phyloP scores from a whole-genome alignment of 345 rosid genomes.

The Bruguiera gymnorhiza region DNA sequence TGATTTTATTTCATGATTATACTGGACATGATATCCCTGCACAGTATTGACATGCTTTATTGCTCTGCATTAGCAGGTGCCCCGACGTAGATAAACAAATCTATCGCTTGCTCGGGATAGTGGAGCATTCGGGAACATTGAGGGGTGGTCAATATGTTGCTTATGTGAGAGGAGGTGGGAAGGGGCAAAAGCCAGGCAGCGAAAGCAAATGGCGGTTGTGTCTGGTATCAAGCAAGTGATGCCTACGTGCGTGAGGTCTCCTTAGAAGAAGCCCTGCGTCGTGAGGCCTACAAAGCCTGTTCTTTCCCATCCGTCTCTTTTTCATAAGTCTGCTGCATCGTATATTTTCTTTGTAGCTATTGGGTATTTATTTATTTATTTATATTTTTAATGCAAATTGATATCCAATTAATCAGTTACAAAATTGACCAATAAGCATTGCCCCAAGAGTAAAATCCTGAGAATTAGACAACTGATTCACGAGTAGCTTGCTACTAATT shows the following conservation, averaged over 20 bases:
- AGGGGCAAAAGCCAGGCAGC: slow-evolving; percentile 19
- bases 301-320: too few relatives aligned
- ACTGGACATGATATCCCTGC: too few relatives aligned
- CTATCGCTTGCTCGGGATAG: slow-evolving; percentile 70
- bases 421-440: too few relatives aligned
- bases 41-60: neutral
- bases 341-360: too few relatives aligned
- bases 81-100: slow-evolving; percentile 30
- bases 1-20: too few relatives aligned
- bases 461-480: too few relatives aligned
- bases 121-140: slow-evolving; percentile 92
- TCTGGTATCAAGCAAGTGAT: slow-evolving; percentile 76
- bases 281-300: slow-evolving; percentile 91
- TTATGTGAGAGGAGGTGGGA: slow-evolving; percentile 49
- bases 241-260: slow-evolving; percentile 59
- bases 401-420: too few relatives aligned
- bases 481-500: too few relatives aligned
- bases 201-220: slow-evolving; percentile 26
- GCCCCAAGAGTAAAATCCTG: too few relatives aligned
- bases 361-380: too few relatives aligned
- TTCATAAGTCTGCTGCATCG: too few relatives aligned
- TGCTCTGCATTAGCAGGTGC: slow-evolving; percentile 35
- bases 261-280: slow-evolving; percentile 66
- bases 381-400: too few relatives aligned
- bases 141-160: slow-evolving; percentile 95